Conservation (phyloP, 805 yeast species). For the Saccharomycopsis vini region DNA sequence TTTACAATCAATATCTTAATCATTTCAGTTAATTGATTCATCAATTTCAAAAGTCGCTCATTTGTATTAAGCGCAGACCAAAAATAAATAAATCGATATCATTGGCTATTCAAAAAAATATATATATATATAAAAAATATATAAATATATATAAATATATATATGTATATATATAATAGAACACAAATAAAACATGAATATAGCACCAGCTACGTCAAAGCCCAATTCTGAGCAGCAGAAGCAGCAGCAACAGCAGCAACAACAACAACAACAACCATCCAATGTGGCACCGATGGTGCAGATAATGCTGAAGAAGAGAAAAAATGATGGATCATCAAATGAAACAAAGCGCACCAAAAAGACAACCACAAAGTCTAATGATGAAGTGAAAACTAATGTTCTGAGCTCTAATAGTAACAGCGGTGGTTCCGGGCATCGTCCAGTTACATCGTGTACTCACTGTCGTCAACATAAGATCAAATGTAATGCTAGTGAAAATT, state of each 20-base stretch:
- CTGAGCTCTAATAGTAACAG: too few relatives aligned
- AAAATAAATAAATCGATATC: too few relatives aligned
- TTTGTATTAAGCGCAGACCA: too few relatives aligned
- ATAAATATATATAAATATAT: too few relatives aligned
- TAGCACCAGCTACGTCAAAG: conserved; percentile 11
- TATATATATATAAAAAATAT: too few relatives aligned
- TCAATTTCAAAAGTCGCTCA: too few relatives aligned
- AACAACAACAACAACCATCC: not conserved
- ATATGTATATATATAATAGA: too few relatives aligned
- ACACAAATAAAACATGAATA: conserved; percentile 12
- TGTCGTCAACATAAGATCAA: conserved; percentile 92
- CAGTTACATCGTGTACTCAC: conserved; percentile 88
- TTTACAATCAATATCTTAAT: too few relatives aligned
- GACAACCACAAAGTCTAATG: not conserved
- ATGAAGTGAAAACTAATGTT: conserved; percentile 2
- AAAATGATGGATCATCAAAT: not conserved
- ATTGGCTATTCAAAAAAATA: too few relatives aligned
- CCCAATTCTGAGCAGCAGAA: not conserved
- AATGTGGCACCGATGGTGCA: not conserved
- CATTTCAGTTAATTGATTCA: too few relatives aligned
- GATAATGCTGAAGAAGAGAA: not conserved
- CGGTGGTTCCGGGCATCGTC: conserved; percentile 68
- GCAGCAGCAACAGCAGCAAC: conserved; percentile 5
- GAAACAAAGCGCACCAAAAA: not conserved
- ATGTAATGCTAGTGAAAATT: conserved; percentile 81